Conservation (phyloP, 352 stramenopile species). For the Globisporangium canariense region DNA sequence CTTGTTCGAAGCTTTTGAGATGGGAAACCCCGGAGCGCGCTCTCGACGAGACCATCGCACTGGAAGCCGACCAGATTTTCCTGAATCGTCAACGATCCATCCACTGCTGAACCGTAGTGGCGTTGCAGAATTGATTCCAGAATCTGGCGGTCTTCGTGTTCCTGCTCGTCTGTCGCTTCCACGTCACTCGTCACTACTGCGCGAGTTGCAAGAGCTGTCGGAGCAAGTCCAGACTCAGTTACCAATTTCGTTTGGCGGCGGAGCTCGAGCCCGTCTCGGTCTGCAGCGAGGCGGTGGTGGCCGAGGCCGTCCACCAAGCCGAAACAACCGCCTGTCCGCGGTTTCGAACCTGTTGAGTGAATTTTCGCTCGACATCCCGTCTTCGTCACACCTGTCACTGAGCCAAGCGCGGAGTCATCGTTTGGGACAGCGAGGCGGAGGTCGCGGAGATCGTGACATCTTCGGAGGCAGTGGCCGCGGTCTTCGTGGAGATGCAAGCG, state of each 20-base stretch:
- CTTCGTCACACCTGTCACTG: slow-evolving; percentile 35
- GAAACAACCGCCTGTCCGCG: slow-evolving; percentile 56
- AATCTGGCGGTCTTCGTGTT: slow-evolving; percentile 20
- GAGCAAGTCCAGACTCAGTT: slow-evolving; percentile 76
- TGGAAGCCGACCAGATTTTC: slow-evolving; percentile 11
- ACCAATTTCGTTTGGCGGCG: slow-evolving; percentile 27
- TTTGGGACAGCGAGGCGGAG: slow-evolving; percentile 35
- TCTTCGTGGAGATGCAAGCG: slow-evolving; percentile 29
- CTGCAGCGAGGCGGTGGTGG: slow-evolving; percentile 42
- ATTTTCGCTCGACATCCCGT: slow-evolving; percentile 77
- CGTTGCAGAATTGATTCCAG: slow-evolving; percentile 8
- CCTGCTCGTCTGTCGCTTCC: slow-evolving; percentile 48
- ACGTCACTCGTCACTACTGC: slow-evolving; percentile 67
- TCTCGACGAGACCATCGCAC: slow-evolving; percentile 33
- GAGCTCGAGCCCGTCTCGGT: slow-evolving; percentile 19
- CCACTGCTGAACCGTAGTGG: slow-evolving; percentile 36
- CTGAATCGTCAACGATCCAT: slow-evolving; percentile 21
- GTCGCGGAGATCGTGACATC: slow-evolving; percentile 49
- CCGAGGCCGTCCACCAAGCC: slow-evolving; percentile 51
- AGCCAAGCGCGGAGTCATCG: slow-evolving; percentile 25
- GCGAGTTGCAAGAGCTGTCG: slow-evolving; percentile 70
- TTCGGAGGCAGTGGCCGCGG: slow-evolving; percentile 40
- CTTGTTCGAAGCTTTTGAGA: slow-evolving; percentile 56
- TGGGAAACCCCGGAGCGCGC: slow-evolving; percentile 28
- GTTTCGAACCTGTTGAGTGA: slow-evolving; percentile 79